Evolutionary conservation across 345 rosid species (phyloP).

Genomic region (Hibiscus trionum): DNA sequence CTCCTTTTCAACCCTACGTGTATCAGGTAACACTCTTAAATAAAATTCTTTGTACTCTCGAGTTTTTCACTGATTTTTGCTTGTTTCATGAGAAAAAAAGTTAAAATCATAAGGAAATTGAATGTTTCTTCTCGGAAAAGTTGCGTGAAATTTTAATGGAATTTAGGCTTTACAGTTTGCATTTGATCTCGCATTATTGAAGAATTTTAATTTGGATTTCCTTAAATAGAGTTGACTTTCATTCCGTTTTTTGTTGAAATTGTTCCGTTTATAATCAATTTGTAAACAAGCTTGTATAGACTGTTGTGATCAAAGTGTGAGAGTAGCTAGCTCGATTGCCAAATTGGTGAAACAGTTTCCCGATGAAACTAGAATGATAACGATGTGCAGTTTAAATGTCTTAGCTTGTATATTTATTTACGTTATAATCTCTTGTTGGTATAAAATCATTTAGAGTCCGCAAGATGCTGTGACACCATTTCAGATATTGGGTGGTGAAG

Average conservation of each 20-base stretch:
- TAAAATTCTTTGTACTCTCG: background rate
- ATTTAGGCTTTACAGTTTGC: constrained; percentile 14
- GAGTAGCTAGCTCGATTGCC: background rate
- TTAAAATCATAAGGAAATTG: background rate
- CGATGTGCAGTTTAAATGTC: background rate
- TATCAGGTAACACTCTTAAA: constrained; percentile 54
- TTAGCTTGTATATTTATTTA: too few relatives aligned
- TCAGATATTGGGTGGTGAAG: constrained; percentile 98
- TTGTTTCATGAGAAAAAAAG: constrained; percentile 11
- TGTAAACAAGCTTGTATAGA: background rate
- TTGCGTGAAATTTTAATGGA: background rate
- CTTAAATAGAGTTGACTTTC: background rate
- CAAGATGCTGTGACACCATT: constrained; percentile 79
- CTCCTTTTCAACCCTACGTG: constrained; percentile 96
- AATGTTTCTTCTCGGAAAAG: background rate
- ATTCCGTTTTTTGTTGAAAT: constrained; percentile 1
- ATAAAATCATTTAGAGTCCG: constrained; percentile 48
- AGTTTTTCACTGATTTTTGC: background rate
- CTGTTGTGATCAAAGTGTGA: background rate
- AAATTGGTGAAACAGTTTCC: background rate
- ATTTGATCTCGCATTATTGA: constrained; percentile 20
- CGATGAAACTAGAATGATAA: background rate
- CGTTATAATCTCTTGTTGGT: constrained; percentile 6
- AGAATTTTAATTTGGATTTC: constrained; percentile 6
- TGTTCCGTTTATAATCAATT: background rate